Evolutionary conservation across 306 rosid species (phyloP).

Genomic region (Dryas alaskensis): DNA sequence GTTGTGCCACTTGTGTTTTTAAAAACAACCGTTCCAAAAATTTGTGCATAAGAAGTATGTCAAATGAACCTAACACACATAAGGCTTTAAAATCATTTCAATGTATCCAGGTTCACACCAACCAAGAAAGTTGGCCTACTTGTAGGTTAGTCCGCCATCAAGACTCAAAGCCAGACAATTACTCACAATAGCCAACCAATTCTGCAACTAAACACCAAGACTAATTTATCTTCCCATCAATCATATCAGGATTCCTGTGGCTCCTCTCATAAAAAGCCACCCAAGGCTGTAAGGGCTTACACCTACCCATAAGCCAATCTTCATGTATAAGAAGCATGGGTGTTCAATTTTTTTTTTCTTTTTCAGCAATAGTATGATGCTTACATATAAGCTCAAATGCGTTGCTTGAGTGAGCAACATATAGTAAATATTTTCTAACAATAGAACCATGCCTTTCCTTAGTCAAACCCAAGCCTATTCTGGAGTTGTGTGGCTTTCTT

Average conservation of each 20-base stretch:
- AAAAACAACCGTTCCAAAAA: background rate
- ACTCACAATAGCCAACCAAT: background rate
- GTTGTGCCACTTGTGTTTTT: background rate
- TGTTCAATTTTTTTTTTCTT: background rate
- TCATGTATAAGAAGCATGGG: background rate
- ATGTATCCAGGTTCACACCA: background rate
- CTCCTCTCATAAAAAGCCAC: background rate
- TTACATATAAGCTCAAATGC: background rate
- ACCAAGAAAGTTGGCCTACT: background rate
- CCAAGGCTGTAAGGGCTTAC: too few species aligned
- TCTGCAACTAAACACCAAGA: slow-evolving; percentile 1
- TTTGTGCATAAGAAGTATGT: background rate
- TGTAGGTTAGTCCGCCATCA: background rate
- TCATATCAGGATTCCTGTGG: background rate
- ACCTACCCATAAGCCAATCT: background rate
- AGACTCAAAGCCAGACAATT: background rate
- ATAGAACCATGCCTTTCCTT: background rate
- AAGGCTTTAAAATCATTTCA: background rate
- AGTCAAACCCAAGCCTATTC: background rate
- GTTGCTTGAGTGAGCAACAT: background rate
- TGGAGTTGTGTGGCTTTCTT: background rate
- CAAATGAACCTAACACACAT: background rate
- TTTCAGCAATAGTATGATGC: background rate
- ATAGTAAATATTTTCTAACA: background rate
- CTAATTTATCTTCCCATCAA: background rate